Conservation (phyloP, 495 filamentous ascomycete genomes). For the Penicillium roqueforti region DNA sequence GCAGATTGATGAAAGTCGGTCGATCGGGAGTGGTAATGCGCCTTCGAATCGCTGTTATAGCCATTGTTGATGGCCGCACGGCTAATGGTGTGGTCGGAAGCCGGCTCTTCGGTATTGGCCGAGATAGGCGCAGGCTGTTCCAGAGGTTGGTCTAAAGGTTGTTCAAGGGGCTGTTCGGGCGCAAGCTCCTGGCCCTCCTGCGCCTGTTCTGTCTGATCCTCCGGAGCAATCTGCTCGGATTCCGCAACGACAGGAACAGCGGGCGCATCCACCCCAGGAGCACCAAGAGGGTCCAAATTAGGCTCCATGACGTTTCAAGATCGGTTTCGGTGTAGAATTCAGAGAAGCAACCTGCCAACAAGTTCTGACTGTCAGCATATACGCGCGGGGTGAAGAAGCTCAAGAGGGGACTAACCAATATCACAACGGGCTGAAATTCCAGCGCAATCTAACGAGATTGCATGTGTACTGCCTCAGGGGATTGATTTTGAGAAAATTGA, state of each 20-base stretch:
- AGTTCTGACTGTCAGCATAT: slow-evolving; percentile 1
- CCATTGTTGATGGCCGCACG: slow-evolving; percentile 30
- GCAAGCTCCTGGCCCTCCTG: slow-evolving; percentile 10
- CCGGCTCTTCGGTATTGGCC: slow-evolving; percentile 31
- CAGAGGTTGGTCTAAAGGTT: neutral
- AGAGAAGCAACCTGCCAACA: slow-evolving; percentile 14
- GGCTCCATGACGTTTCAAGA: slow-evolving; percentile 24
- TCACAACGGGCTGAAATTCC: slow-evolving; percentile 6
- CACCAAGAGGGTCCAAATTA: slow-evolving; percentile 19
- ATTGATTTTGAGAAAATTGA: slow-evolving; percentile 4
- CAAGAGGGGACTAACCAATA: slow-evolving; percentile 11
- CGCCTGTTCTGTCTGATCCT: slow-evolving; percentile 22
- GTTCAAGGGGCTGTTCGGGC: slow-evolving; percentile 16
- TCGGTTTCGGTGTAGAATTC: neutral
- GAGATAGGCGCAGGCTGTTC: slow-evolving; percentile 21
- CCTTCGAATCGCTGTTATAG: slow-evolving; percentile 44
- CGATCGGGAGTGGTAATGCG: slow-evolving; percentile 43
- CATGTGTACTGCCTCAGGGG: slow-evolving; percentile 3
- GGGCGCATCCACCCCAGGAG: slow-evolving; percentile 21
- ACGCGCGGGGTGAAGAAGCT: neutral
- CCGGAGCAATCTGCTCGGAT: slow-evolving; percentile 24
- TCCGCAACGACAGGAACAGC: slow-evolving; percentile 22
- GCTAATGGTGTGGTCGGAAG: slow-evolving; percentile 32
- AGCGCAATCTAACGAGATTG: slow-evolving; percentile 9
- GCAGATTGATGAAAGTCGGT: slow-evolving; percentile 42